Evolutionary conservation across 768 basidiomycete species (phyloP).

Genomic region (Calvatia gigantea): DNA sequence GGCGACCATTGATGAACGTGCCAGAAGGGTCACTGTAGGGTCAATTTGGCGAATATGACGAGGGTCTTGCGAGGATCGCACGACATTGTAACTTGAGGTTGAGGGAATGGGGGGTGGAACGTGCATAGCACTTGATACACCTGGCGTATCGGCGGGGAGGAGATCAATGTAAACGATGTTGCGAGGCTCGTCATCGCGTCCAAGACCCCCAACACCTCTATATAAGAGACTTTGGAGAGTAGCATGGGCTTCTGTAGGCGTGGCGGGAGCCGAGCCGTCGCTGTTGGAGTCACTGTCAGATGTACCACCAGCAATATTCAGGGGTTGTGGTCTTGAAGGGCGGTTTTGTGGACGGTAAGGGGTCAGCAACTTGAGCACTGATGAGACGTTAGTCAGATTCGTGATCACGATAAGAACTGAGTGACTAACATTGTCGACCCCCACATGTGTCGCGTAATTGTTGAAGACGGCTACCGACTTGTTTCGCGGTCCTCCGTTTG

Average conservation of each 20-base stretch:
- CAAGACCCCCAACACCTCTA: constrained; percentile 25
- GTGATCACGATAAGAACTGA: neutral
- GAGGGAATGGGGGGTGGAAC: constrained; percentile 24
- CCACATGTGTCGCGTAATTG: constrained; percentile 74
- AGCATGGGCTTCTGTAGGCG: constrained; percentile 34
- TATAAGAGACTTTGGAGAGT: constrained; percentile 29
- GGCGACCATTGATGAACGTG: constrained; percentile 43
- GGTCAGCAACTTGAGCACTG: constrained; percentile 45
- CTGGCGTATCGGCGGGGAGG: constrained; percentile 26
- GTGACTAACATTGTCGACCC: constrained; percentile 62
- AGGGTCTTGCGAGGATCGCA: constrained; percentile 40
- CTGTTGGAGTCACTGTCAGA: constrained; percentile 36
- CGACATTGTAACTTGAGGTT: constrained; percentile 23
- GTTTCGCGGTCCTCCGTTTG: constrained; percentile 68
- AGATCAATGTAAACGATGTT: constrained; percentile 47
- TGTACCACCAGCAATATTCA: constrained; percentile 15
- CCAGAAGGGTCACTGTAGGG: constrained; percentile 62
- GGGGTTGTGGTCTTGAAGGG: constrained; percentile 11
- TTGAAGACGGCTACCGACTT: constrained; percentile 78
- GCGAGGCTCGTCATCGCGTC: constrained; percentile 23
- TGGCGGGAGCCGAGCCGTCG: constrained; percentile 36
- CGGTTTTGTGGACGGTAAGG: constrained; percentile 29
- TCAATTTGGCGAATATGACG: constrained; percentile 60
- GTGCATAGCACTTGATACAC: constrained; percentile 17
- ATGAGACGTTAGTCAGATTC: constrained; percentile 7